phyloP scores from a whole-genome alignment of 441 rosid genomes.

The Viola pubescens region DNA sequence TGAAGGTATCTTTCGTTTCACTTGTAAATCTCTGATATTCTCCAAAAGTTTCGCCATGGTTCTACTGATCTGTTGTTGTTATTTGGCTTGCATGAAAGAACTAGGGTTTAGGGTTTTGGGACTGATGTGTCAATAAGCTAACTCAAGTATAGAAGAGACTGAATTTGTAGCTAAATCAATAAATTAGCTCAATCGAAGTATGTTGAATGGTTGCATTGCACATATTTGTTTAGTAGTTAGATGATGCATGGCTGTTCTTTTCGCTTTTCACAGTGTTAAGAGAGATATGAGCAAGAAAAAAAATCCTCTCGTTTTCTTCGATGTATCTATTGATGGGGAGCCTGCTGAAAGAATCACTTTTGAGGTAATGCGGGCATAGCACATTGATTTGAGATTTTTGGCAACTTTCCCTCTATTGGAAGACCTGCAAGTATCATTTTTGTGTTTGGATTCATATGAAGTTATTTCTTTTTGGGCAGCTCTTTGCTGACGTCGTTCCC shows the following conservation, averaged over 20 bases:
- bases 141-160: background rate
- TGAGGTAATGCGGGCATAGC: constrained; percentile 50
- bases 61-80: background rate
- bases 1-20: background rate
- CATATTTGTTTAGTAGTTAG: background rate
- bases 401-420: background rate
- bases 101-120: constrained; percentile 36
- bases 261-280: constrained; percentile 18
- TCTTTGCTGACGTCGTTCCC: constrained; percentile 86
- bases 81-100: constrained; percentile 2
- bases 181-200: background rate
- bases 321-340: constrained; percentile 65
- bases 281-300: constrained; percentile 62
- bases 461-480: constrained; percentile 41
- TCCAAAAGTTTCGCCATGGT: background rate
- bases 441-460: background rate
- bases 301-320: constrained; percentile 71
- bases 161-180: background rate
- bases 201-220: background rate
- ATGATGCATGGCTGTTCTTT: constrained; percentile 4
- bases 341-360: constrained; percentile 61
- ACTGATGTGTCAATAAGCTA: background rate
- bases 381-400: background rate
- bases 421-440: constrained; percentile 1
- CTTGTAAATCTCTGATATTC: no score